Conservation (phyloP, 352 stramenopile species). For the Plasmopara halstedii region DNA sequence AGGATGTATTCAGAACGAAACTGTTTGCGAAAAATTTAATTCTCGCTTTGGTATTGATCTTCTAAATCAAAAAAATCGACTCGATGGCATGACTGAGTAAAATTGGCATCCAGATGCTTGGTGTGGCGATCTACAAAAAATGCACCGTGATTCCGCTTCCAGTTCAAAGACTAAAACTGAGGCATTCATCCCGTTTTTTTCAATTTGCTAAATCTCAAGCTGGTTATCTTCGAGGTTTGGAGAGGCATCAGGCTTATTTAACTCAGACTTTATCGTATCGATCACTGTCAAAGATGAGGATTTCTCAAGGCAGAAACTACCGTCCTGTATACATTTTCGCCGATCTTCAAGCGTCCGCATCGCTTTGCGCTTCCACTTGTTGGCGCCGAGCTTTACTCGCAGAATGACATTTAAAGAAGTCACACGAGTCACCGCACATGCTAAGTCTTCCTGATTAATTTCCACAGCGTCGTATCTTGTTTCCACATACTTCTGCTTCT, state of each 20-base stretch:
- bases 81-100: too few relatives aligned
- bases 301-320: conserved; percentile 13
- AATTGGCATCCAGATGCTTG: too few relatives aligned
- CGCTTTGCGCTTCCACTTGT: conserved; percentile 72
- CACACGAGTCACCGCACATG: conserved; percentile 63
- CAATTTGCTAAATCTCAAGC: conserved; percentile 39
- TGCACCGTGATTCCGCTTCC: too few relatives aligned
- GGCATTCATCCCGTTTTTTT: too few relatives aligned
- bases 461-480: conserved; percentile 44
- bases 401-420: conserved; percentile 66
- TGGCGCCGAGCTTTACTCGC: conserved; percentile 69
- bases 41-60: too few relatives aligned
- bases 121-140: too few relatives aligned
- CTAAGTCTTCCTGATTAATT: conserved; percentile 51
- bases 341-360: conserved; percentile 49
- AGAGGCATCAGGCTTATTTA: conserved; percentile 6
- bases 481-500: conserved; percentile 39
- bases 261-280: conserved; percentile 22
- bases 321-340: conserved; percentile 24
- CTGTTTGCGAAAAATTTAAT: too few relatives aligned
- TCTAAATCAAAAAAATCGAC: too few relatives aligned
- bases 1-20: too few relatives aligned
- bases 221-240: conserved; percentile 25
- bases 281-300: conserved; percentile 17
- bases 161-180: too few relatives aligned